These are phyloP conservation scores for Neurospora sp. DNA, from an alignment of 495 filamentous ascomycete species.

Conservation along the genomic window DNA sequence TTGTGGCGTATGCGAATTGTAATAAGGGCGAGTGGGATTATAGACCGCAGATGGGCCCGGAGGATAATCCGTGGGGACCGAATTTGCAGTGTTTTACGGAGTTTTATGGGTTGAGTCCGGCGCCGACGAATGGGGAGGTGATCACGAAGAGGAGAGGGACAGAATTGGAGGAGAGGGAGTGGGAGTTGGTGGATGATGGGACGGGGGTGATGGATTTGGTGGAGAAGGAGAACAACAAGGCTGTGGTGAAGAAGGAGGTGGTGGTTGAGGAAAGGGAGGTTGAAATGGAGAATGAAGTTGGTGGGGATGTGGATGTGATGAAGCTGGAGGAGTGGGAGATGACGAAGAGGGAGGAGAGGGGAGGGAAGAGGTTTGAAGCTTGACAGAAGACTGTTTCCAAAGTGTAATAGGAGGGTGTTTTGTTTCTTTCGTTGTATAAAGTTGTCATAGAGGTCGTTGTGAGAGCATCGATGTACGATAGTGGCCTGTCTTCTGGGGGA, in stretches of 20 bases:
- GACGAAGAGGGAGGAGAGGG: background rate
- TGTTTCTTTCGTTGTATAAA: background rate
- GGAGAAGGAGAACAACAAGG: background rate
- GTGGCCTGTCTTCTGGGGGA: background rate
- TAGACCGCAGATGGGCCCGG: constrained; percentile 1
- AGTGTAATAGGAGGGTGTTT: background rate
- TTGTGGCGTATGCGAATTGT: constrained; percentile 7
- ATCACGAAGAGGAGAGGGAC: background rate
- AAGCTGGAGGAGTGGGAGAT: background rate
- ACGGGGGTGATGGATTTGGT: background rate
- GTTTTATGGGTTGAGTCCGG: background rate
- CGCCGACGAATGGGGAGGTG: background rate
- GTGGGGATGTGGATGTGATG: background rate
- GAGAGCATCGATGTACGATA: background rate
- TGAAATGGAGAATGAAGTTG: background rate
- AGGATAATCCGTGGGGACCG: constrained; percentile 4
- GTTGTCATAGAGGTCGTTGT: background rate
- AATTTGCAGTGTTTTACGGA: constrained; percentile 1
- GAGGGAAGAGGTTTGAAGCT: background rate
- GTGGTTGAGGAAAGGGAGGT: background rate
- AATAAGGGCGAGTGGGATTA: background rate
- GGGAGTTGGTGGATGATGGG: background rate
- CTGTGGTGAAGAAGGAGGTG: background rate
- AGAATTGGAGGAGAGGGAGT: background rate
- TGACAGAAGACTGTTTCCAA: background rate